phyloP scores from a whole-genome alignment of 75 land plant species.

The Selaginella tamariscina region DNA sequence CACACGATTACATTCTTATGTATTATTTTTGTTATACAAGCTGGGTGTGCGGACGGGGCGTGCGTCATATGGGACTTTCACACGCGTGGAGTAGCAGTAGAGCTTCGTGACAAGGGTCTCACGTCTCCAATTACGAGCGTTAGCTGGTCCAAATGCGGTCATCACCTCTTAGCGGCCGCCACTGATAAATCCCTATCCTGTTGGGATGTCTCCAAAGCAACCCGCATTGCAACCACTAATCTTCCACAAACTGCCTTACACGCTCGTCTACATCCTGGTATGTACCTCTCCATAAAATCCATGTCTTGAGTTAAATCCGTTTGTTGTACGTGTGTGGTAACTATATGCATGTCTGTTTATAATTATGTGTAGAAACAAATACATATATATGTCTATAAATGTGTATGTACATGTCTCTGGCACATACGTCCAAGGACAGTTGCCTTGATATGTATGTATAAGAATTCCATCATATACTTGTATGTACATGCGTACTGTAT shows the following conservation, averaged over 20 bases:
- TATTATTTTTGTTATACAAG: conserved; percentile 28
- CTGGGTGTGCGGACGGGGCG: conserved; percentile 91
- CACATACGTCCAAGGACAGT: too few species aligned
- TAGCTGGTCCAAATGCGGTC: conserved; percentile 91
- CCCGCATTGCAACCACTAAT: conserved; percentile 36
- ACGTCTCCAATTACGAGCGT: conserved; percentile 77
- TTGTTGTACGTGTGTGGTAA: too few species aligned
- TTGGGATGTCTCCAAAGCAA: conserved; percentile 69
- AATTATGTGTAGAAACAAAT: too few species aligned
- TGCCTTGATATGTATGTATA: too few species aligned
- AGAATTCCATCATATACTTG: too few species aligned
- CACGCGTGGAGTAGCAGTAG: conserved; percentile 86
- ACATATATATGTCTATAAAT: too few species aligned
- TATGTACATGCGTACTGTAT: too few species aligned
- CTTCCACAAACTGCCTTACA: conserved; percentile 66
- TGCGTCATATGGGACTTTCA: conserved; percentile 95
- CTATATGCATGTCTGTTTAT: too few species aligned
- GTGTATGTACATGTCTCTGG: too few species aligned
- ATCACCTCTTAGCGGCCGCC: conserved; percentile 58
- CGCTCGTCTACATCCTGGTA: conserved; percentile 76
- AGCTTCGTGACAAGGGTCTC: conserved; percentile 56
- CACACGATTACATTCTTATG: not conserved
- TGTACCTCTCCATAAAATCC: too few species aligned
- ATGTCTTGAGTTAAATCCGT: too few species aligned
- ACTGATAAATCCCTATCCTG: conserved; percentile 78